Percentiles rank a stretch among this genome's conserved stretches.
Conservation (phyloP, 345 rosid genomes). For the Dimocarpus longan region DNA sequence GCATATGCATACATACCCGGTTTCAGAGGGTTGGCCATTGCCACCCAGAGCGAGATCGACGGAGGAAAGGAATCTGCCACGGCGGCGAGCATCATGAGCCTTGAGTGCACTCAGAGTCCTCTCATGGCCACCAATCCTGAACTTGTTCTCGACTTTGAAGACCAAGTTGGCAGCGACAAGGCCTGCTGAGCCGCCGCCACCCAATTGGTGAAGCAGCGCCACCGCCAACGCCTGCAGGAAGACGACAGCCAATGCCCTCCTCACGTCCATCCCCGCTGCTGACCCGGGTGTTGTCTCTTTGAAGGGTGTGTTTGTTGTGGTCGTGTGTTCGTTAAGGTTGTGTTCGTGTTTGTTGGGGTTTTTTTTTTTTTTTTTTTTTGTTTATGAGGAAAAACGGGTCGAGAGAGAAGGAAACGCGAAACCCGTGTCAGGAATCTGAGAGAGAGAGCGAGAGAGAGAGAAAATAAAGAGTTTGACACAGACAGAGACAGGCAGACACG, state of each 20-base stretch:
- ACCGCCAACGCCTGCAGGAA: conserved; percentile 34
- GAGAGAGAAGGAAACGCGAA: conserved; percentile 6
- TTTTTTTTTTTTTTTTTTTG: neutral
- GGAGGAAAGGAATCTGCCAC: conserved; percentile 62
- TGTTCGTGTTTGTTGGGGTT: neutral
- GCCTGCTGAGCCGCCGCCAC: conserved; percentile 8
- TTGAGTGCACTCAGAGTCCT: conserved; percentile 49
- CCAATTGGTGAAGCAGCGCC: conserved; percentile 32
- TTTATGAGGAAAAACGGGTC: neutral
- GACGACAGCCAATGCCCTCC: neutral
- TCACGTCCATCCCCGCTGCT: neutral
- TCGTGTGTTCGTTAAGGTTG: no score
- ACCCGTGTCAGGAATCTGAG: neutral
- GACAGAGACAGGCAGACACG: conserved; percentile 5
- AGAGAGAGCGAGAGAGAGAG: no score
- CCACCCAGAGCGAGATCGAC: conserved; percentile 76
- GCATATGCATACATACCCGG: conserved; percentile 54
- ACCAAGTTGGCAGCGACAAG: conserved; percentile 40
- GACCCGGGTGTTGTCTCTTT: neutral
- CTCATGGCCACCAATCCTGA: conserved; percentile 40
- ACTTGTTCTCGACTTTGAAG: conserved; percentile 66
- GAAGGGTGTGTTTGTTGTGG: no score
- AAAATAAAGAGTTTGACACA: neutral
- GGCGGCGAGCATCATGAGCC: conserved; percentile 75
- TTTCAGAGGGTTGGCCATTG: conserved; percentile 62